phyloP scores from a whole-genome alignment of 306 rosid genomes.

The Styphnolobium japonicum region DNA sequence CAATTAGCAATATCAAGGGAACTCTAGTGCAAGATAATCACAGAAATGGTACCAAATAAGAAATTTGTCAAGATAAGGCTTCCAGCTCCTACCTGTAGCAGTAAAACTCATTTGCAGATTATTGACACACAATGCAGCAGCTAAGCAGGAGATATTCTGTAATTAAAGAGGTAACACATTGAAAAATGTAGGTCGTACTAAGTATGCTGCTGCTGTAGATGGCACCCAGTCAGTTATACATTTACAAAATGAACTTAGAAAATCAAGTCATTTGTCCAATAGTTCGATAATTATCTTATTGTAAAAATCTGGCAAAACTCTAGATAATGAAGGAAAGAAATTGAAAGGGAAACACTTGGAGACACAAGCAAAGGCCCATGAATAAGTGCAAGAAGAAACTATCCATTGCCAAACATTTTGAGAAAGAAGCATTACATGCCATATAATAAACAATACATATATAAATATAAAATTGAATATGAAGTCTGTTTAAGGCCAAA shows the following conservation, averaged over 20 bases:
- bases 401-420: not conserved
- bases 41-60: not conserved
- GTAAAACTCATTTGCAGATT: not conserved
- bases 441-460: not conserved
- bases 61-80: not conserved
- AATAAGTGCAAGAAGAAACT: not conserved
- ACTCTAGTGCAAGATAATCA: not conserved
- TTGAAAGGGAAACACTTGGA: not conserved
- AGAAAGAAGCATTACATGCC: not conserved
- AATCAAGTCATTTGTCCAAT: not conserved
- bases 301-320: not conserved
- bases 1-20: not conserved
- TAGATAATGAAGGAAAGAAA: not conserved
- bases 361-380: not conserved
- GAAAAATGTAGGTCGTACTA: not conserved
- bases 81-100: conserved; percentile 58
- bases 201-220: not conserved
- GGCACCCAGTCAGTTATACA: not conserved
- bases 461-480: not conserved
- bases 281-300: not conserved
- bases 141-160: not conserved
- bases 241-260: not conserved
- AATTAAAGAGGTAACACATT: not conserved
- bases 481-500: not conserved
- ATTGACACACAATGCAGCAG: not conserved